These are phyloP conservation scores for Torrubiella hemipterigena DNA, from an alignment of 2,329 filamentous ascomycete species.

Conservation along the genomic window DNA sequence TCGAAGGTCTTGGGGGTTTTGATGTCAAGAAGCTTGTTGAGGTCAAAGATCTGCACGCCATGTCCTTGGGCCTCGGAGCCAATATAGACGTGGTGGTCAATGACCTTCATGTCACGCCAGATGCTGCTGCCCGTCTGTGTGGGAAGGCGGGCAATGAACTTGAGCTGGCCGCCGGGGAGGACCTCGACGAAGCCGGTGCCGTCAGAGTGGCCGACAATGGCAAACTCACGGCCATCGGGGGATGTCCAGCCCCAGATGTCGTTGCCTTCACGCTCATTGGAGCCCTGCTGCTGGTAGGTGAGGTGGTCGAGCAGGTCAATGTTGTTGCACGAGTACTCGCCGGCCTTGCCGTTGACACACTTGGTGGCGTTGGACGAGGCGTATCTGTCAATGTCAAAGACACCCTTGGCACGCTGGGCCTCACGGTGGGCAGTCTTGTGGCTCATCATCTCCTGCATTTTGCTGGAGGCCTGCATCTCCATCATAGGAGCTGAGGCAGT, in stretches of 20 bases:
- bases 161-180: constrained; percentile 26
- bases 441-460: constrained; percentile 2
- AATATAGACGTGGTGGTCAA: constrained; percentile 23
- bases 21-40: constrained; percentile 38
- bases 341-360: constrained; percentile 19
- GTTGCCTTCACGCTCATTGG: constrained; percentile 22
- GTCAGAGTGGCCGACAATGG: constrained; percentile 34
- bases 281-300: constrained; percentile 23
- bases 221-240: constrained; percentile 34
- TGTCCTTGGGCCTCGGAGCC: constrained; percentile 34
- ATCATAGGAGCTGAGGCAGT: not conserved
- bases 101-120: constrained; percentile 31
- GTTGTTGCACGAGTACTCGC: constrained; percentile 22
- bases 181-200: constrained; percentile 39
- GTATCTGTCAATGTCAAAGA: constrained; percentile 10
- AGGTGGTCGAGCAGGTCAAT: constrained; percentile 26
- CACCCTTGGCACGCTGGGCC: constrained; percentile 5
- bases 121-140: constrained; percentile 22
- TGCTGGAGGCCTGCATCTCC: not conserved
- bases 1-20: constrained; percentile 23
- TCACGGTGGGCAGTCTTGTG: constrained; percentile 6
- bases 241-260: constrained; percentile 34
- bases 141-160: constrained; percentile 33
- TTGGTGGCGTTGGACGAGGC: constrained; percentile 4
- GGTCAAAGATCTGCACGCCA: constrained; percentile 53